Base-by-base conservation (phyloP, 73 alveolate genomes). In the Urostyla sp. region DNA sequence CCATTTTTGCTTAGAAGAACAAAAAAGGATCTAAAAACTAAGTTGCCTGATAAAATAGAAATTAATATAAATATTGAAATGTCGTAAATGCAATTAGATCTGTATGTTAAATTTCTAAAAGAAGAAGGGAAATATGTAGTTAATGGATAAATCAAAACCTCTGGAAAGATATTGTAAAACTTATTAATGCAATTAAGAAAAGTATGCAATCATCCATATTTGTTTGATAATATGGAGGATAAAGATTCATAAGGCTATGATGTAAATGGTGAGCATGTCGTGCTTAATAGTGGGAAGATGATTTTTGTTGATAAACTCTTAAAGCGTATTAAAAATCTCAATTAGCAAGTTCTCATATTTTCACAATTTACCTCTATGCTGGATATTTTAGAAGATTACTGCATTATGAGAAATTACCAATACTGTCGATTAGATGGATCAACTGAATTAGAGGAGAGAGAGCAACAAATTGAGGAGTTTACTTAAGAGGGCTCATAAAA, bases 1-100 rank as follows among this genome's bases (percentile, higher is more conserved):
- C 98, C 98, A 58, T 96, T 96, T 75, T 90, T 96, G 51, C 85
- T 96, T 40, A 92, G 99, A 60, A 94, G 99, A 72, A 67, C 90
- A 36, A 96, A 96, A 79, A 80, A 75, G 32, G 99, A 96, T 46
- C 89, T 94, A n/a, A 94, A 72, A 34, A 58, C 72, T 40, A 87
- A 92, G 56, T 75, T 96, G 61, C 99, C 99, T 46, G 97, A 97
- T 15, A 96, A 96, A 75, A 91, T 88, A 43, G 99, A 96, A 85
- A 89, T 91, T 53, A 92, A 90, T 79, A 85, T 96, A 74, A 85
- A 83, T 72, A 92, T 90, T 1, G 87, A 90, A 7, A 56, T 96
- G 92, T 91, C 97, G 37, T 73, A 83, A 2, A 57, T 94, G 89
- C 95, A 97, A 83, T 89, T 81, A 37, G 87, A 79, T 36, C 67